Evolutionary conservation across 768 basidiomycete genomes (phyloP).

Genomic region (Russula dissimulans): DNA sequence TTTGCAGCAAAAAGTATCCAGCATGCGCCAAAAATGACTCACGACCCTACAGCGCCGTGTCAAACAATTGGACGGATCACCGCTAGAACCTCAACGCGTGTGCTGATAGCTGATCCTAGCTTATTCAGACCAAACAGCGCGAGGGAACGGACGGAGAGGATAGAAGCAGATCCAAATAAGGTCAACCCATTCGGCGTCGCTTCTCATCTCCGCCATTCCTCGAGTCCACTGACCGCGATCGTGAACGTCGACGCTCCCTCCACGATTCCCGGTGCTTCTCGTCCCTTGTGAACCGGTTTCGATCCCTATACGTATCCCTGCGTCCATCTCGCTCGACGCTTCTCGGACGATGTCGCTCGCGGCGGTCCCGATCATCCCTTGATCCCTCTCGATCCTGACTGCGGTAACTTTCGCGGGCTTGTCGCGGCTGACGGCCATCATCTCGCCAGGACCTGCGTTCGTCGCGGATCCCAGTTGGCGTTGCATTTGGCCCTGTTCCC

Average conservation of each 20-base stretch:
- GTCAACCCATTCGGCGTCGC: constrained; percentile 38
- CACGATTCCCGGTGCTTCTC: constrained; percentile 2
- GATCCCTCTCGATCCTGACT: background rate
- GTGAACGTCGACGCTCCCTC: constrained; percentile 23
- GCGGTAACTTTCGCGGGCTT: background rate
- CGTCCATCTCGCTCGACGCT: constrained; percentile 15
- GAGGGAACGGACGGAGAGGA: background rate
- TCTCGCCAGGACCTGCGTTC: constrained; percentile 22
- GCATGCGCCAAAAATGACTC: background rate
- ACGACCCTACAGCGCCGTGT: background rate
- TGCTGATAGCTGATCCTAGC: background rate
- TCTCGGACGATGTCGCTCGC: constrained; percentile 3
- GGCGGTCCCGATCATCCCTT: background rate
- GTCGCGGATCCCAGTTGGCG: constrained; percentile 19
- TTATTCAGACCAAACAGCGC: background rate
- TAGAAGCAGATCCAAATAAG: background rate
- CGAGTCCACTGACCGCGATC: constrained; percentile 23
- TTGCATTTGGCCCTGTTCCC: constrained; percentile 28
- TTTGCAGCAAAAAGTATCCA: background rate
- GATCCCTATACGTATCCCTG: constrained; percentile 10
- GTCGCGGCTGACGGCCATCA: constrained; percentile 13
- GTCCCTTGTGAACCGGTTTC: background rate
- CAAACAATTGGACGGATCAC: background rate
- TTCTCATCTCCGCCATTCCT: constrained; percentile 27
- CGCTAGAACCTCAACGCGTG: background rate